Base-by-base conservation (phyloP, 805 yeast species). In the Diddensiella santjacobensis region DNA sequence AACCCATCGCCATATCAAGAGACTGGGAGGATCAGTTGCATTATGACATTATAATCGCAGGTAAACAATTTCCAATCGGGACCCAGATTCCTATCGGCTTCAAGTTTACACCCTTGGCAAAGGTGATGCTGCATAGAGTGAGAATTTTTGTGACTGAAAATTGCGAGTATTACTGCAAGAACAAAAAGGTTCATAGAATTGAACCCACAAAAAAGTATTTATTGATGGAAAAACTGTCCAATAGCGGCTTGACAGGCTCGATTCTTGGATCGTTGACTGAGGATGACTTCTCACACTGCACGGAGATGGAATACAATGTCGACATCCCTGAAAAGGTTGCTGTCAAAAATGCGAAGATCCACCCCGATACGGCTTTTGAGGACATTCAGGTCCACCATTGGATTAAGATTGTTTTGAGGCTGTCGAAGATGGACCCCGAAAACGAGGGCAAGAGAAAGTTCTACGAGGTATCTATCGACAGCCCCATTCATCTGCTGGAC, bases 1-100 rank as follows among this genome's bases (percentile, higher is more conserved):
- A 93, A 62, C 98, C 99, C 0, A 91, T 93, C 46, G 86, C 88
- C 3, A 88, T 93, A 31, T 75, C 84, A 22, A 75, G 95, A 51
- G 91, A 87, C 55, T 93, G 99, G 99, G 98, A 91, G 64, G 89
- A 87, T 62, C 87, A 86, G 62, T 67, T 93, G 26, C 82, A 83
- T 56, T 93, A 93, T 62, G 97, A 93, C 60, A 88, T 93, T 39
- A 81, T 89, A 17, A 83, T 93, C 46, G 95, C 95, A 1, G 87
- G 96, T 22, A 93, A 91, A 64, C 83, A 89, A 22, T 80, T 93
- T 46, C 82, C 95, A 5, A 72, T 93, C 43, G 89, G 95, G 62
- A 81, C 91, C 2, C 81, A 78, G 58, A 68, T 93, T 45, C 98
- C 98, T 1, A 72, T 93, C 5, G 85, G 90, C 1, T 86, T 93